A percentile compares a stretch with the other conserved stretches of the same genome.
Conservation (phyloP, 305 asterid genomes). For the Fraxinus albicans region DNA sequence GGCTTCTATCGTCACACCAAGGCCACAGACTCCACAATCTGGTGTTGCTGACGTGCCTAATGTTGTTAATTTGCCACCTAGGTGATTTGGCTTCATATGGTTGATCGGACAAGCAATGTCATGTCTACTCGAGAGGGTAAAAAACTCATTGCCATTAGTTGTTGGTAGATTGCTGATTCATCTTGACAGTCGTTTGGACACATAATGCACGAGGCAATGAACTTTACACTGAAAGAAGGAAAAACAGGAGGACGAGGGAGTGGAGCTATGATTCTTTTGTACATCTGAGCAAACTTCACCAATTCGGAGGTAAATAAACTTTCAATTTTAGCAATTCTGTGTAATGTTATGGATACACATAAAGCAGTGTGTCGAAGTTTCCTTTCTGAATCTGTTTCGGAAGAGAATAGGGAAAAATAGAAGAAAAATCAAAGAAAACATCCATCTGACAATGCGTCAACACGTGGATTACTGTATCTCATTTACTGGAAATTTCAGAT, state of each 20-base stretch:
- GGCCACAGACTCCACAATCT: slow-evolving; percentile 48
- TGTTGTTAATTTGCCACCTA: slow-evolving; percentile 43
- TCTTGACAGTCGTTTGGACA: background rate
- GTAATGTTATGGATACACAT: background rate
- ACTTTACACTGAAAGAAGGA: background rate
- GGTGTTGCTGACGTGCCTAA: slow-evolving; percentile 32
- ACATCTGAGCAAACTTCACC: slow-evolving; percentile 5
- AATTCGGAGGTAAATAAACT: background rate
- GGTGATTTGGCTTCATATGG: slow-evolving; percentile 38
- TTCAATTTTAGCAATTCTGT: background rate
- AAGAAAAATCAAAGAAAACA: background rate
- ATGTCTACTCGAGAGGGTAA: slow-evolving; percentile 20
- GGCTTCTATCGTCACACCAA: slow-evolving; percentile 47
- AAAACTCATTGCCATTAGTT: slow-evolving; percentile 12
- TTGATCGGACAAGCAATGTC: slow-evolving; percentile 1
- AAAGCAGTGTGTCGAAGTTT: background rate
- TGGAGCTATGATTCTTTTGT: slow-evolving; percentile 2
- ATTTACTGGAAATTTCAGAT: background rate
- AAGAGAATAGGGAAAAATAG: background rate
- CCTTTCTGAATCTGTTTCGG: background rate
- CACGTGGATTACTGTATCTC: background rate
- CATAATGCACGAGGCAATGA: background rate
- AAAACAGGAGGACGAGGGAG: background rate
- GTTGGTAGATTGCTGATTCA: background rate
- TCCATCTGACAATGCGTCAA: background rate